Evolutionary conservation across 192 early-diverging fungal species (phyloP).

Genomic region (Helicostylum pulchrum): DNA sequence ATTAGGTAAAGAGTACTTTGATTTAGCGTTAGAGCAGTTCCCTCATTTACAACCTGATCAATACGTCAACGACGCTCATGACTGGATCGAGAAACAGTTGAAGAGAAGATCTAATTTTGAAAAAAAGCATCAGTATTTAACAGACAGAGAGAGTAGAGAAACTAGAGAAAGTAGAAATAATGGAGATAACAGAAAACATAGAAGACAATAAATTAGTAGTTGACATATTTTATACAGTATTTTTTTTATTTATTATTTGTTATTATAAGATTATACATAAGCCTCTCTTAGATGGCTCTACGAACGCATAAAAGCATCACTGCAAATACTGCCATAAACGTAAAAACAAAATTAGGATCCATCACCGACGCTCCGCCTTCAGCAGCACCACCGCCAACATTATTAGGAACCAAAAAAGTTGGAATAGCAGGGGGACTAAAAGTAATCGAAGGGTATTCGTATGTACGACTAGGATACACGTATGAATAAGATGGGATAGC

Average conservation of each 20-base stretch:
- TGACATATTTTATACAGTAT: too few species aligned
- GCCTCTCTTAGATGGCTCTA: background rate
- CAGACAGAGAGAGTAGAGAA: too few species aligned
- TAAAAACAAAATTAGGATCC: background rate
- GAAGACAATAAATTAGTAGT: background rate
- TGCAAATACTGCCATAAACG: background rate
- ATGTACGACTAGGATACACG: background rate
- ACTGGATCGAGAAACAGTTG: background rate
- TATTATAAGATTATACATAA: too few species aligned
- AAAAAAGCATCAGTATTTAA: background rate
- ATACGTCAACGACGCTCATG: background rate
- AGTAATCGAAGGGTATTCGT: background rate
- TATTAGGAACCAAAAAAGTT: background rate
- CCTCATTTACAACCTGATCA: constrained; percentile 1
- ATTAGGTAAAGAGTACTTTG: constrained; percentile 8
- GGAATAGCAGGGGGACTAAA: background rate
- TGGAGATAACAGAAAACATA: background rate
- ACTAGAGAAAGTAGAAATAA: too few species aligned
- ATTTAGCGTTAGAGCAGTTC: background rate
- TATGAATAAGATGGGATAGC: background rate
- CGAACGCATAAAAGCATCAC: too few species aligned
- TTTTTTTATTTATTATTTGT: too few species aligned
- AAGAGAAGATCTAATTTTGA: background rate
- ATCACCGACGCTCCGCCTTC: background rate
- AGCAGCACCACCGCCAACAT: background rate